These are phyloP conservation scores for Aspergillus baeticus DNA, from an alignment of 495 filamentous ascomycete genomes.

Conservation along the genomic window DNA sequence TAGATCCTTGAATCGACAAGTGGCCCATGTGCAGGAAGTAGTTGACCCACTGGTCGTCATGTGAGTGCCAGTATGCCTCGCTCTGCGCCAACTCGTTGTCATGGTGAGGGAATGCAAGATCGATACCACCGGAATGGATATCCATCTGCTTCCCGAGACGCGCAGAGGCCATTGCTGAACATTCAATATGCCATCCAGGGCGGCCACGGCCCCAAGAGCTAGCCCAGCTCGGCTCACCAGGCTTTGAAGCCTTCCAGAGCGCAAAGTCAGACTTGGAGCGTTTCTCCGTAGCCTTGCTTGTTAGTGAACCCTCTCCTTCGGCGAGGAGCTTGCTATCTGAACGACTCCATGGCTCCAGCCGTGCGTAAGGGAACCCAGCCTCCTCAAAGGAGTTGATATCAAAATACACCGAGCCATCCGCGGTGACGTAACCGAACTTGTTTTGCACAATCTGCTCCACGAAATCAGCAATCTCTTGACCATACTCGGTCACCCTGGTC, in stretches of 20 bases:
- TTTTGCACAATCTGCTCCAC: constrained; percentile 80
- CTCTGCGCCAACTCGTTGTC: constrained; percentile 95
- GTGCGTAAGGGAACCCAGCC: constrained; percentile 78
- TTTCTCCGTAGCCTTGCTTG: constrained; percentile 67
- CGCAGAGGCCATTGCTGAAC: constrained; percentile 92
- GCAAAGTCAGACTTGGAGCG: constrained; percentile 80
- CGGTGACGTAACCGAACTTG: constrained; percentile 76
- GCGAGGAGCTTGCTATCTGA: constrained; percentile 79
- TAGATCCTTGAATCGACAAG: constrained; percentile 81
- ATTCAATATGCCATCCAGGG: constrained; percentile 98
- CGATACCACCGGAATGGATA: constrained; percentile 91
- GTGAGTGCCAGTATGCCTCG: constrained; percentile 74
- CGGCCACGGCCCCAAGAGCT: constrained; percentile 84
- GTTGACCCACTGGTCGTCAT: constrained; percentile 77
- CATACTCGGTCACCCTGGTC: constrained; percentile 88
- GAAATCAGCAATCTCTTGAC: constrained; percentile 75
- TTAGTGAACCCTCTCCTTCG: constrained; percentile 86
- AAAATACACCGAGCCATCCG: constrained; percentile 90
- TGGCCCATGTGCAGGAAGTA: constrained; percentile 98
- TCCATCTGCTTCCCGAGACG: constrained; percentile 81
- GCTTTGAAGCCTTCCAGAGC: constrained; percentile 90
- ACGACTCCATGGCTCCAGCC: constrained; percentile 82
- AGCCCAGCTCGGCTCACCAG: constrained; percentile 88
- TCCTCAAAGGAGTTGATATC: constrained; percentile 86
- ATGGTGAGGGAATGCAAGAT: constrained; percentile 93